phyloP scores from a whole-genome alignment of 2,329 filamentous ascomycete genomes.

The Cercospora janseana region DNA sequence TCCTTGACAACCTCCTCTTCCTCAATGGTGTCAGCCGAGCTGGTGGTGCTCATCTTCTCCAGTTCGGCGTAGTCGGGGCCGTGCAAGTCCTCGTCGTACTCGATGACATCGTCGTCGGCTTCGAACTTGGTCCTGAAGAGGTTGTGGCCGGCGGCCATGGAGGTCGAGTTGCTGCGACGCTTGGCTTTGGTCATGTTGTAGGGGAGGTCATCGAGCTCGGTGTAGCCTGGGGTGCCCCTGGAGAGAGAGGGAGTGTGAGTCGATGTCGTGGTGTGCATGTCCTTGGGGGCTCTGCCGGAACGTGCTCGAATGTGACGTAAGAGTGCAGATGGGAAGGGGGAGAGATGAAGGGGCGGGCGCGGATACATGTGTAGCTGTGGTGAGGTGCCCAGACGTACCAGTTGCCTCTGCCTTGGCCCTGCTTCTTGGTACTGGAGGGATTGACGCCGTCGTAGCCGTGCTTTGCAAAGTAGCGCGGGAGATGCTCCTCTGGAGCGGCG shows the following conservation, averaged over 20 bases:
- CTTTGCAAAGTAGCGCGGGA: conserved; percentile 94
- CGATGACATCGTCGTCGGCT: conserved; percentile 82
- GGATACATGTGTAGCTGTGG: conserved; percentile 15
- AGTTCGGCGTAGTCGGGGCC: conserved; percentile 57
- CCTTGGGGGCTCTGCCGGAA: background rate
- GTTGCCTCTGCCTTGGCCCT: conserved; percentile 87
- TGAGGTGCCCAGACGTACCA: conserved; percentile 63
- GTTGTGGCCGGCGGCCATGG: conserved; percentile 64
- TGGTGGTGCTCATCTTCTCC: conserved; percentile 51
- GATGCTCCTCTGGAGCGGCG: conserved; percentile 65
- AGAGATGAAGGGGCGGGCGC: conserved; percentile 18
- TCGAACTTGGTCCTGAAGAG: conserved; percentile 98
- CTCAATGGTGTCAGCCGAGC: conserved; percentile 54
- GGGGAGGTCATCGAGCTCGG: conserved; percentile 75
- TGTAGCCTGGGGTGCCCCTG: conserved; percentile 78
- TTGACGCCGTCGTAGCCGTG: conserved; percentile 74
- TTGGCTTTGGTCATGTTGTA: conserved; percentile 84
- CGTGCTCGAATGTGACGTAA: conserved; percentile 3
- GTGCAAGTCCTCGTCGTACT: conserved; percentile 69
- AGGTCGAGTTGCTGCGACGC: conserved; percentile 89
- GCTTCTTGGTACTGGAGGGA: conserved; percentile 95
- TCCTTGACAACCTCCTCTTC: conserved; percentile 56
- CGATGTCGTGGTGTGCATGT: too few species aligned
- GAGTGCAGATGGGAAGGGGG: background rate
- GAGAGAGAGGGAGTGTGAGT: too few species aligned